These are phyloP conservation scores for Diaporthe eres DNA, from an alignment of 2,329 filamentous ascomycete genomes.

Conservation along the genomic window DNA sequence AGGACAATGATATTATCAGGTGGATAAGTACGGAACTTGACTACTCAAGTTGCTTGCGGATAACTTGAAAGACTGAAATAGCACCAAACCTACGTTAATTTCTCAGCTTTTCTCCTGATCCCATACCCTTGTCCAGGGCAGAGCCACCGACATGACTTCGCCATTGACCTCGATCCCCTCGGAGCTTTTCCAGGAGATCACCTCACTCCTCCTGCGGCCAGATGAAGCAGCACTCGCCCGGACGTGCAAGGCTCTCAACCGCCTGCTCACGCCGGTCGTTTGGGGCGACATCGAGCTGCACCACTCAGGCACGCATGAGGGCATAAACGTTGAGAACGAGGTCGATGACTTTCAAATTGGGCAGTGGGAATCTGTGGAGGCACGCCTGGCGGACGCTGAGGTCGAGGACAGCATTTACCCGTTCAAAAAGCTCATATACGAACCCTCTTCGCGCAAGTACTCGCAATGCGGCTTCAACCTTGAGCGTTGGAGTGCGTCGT, in stretches of 20 bases:
- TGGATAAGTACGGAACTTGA: not conserved
- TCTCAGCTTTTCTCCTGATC: not conserved
- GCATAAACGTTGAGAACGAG: not conserved
- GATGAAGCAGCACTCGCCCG: conserved; percentile 5
- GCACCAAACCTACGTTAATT: not conserved
- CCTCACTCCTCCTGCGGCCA: conserved; percentile 1
- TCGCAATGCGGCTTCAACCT: not conserved
- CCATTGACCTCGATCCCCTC: not conserved
- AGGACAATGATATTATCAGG: not conserved
- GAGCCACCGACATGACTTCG: not conserved
- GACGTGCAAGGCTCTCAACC: not conserved
- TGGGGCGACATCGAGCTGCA: conserved; percentile 6
- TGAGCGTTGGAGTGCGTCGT: not conserved
- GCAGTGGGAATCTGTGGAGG: not conserved
- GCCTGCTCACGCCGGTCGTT: not conserved
- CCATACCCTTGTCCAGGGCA: not conserved
- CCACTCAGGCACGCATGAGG: conserved; percentile 1
- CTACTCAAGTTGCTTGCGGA: not conserved
- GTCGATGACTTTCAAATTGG: not conserved
- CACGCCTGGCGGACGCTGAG: not conserved
- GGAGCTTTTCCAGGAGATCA: not conserved
- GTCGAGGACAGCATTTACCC: not conserved
- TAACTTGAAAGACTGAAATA: not conserved
- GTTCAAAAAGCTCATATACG: conserved; percentile 10
- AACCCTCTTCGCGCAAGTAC: conserved; percentile 4